These are phyloP conservation scores for Cornus controversa DNA, from an alignment of 148 eudicot genomes.

Conservation along the genomic window DNA sequence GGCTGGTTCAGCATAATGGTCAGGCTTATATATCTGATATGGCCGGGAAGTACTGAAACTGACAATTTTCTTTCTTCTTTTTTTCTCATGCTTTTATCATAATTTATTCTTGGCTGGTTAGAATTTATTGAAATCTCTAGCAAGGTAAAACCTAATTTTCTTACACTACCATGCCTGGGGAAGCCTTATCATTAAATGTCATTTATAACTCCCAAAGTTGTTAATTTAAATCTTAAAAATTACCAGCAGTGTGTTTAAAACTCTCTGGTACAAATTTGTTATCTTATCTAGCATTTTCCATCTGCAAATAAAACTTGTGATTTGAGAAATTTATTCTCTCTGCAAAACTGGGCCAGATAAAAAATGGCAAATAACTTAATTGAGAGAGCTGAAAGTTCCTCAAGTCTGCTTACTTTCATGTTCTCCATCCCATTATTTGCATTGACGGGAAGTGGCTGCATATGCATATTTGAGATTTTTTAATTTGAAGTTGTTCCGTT, in stretches of 20 bases:
- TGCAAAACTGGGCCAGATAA: not conserved
- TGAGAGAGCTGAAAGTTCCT: not conserved
- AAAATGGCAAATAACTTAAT: no score
- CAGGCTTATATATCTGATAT: not conserved
- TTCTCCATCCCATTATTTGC: not conserved
- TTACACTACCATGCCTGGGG: not conserved
- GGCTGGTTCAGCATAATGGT: constrained; percentile 12
- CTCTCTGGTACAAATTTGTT: no score
- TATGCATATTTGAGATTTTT: not conserved
- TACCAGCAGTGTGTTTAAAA: no score
- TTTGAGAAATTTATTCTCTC: no score
- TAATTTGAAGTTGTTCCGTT: not conserved
- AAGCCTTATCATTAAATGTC: not conserved
- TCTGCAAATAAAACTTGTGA: not conserved
- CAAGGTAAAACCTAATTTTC: not conserved
- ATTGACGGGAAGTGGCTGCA: not conserved
- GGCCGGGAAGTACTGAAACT: constrained; percentile 5
- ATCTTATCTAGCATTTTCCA: no score
- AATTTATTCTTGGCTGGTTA: not conserved
- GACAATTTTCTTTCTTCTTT: not conserved
- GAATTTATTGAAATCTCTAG: not conserved
- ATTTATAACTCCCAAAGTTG: not conserved
- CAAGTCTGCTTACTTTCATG: not conserved
- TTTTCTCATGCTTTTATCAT: not conserved
- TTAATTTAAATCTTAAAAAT: no score